Evolutionary conservation across 768 basidiomycete species (phyloP).

Genomic region (Mycena vitilis): DNA sequence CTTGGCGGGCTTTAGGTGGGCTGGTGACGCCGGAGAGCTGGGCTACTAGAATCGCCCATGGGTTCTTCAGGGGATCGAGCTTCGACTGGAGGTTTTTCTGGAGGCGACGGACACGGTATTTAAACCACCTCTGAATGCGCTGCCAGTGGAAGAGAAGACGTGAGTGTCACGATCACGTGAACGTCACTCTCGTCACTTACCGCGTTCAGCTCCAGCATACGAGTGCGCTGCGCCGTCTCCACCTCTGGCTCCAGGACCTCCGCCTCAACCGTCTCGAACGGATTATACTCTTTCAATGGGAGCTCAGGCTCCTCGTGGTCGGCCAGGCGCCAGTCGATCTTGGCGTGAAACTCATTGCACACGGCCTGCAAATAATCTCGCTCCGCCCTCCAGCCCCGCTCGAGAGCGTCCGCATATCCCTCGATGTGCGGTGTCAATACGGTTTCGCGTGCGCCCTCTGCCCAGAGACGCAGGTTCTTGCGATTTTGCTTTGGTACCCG

Average conservation of each 20-base stretch:
- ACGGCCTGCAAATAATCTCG: not conserved
- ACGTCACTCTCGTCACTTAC: not conserved
- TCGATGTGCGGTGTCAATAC: constrained; percentile 3
- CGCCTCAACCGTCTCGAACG: not conserved
- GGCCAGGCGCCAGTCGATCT: not conserved
- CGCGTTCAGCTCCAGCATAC: not conserved
- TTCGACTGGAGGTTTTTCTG: not conserved
- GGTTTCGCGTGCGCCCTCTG: constrained; percentile 12
- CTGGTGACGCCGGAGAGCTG: not conserved
- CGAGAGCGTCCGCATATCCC: not conserved
- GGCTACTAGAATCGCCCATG: not conserved
- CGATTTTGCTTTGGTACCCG: not conserved
- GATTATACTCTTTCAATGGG: not conserved
- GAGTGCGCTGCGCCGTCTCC: not conserved
- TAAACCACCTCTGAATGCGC: constrained; percentile 26
- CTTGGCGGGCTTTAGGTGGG: constrained; percentile 8
- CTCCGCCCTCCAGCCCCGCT: not conserved
- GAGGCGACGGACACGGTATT: constrained; percentile 9
- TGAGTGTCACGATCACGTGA: not conserved
- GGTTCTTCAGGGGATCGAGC: not conserved
- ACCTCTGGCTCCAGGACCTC: not conserved
- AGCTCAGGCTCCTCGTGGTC: constrained; percentile 17
- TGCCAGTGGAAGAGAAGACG: not conserved
- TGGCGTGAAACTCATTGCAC: constrained; percentile 5
- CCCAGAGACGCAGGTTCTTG: constrained; percentile 17